Evolutionary conservation across 352 stramenopile genomes (phyloP), one percentile per base, ranked within the genome.

Genomic region (Phytophthora europaea): DNA sequence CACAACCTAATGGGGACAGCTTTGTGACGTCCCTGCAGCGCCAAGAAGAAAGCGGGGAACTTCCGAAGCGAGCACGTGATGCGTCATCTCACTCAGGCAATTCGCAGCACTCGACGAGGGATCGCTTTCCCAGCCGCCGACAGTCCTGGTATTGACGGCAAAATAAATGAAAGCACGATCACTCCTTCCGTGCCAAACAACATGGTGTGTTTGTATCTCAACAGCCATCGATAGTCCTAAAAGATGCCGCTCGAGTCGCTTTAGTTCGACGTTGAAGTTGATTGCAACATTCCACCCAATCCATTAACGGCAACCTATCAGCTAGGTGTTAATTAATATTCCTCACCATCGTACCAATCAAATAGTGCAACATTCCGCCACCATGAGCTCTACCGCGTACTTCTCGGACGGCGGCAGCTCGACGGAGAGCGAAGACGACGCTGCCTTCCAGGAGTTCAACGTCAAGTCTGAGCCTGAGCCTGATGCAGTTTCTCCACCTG

Each of bases 391-490:
- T 23, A 8, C 47, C 1, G 26, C 22, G 2, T 66, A 70, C 61
- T n/a, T 20, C 47, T 75, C 67, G 20, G 70, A 65, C 22, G 69
- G 52, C 33, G 54, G 70, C 53, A 78, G 65, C 54, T 63, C 65
- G 36, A 73, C 65, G 26, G 70, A 77, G 50, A 77, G 65, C 47
- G 65, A 77, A 36, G 59, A 69, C 26, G 54, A 70, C 20, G 9
- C 40, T 9, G 9, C n/a, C 48, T 69, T 62, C 16, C 13, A 58
- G 28, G 58, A 66, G 61, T 23, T 57, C 13, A 20, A 15, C 22
- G 15, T 75, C 3, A 75, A 72, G 18, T 53, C 54, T 0, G 70
- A 73, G 57, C 36, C 53, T 57, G 20, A 12, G 18, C 28, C 26
- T 31, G 26, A 4, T 31, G 26, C 26, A 3, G 26, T 31, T 31